phyloP scores from a whole-genome alignment of 305 asterid genomes.

The Solanum hybrid region DNA sequence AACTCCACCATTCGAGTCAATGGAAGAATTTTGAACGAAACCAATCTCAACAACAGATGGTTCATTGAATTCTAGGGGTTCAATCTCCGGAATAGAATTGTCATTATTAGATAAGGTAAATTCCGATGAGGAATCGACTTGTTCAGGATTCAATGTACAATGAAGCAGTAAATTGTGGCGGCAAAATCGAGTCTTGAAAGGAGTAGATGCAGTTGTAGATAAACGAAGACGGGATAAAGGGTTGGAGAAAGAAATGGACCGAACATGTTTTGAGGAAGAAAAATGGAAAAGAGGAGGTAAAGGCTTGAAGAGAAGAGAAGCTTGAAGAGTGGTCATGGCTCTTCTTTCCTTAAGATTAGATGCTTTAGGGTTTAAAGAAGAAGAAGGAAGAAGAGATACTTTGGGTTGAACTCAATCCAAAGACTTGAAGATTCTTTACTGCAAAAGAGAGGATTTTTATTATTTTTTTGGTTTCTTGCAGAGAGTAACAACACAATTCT shows the following conservation, averaged over 20 bases:
- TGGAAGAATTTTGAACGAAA: conserved; percentile 4
- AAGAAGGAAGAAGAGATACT: not conserved
- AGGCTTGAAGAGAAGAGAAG: conserved; percentile 46
- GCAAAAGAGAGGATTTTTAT: not conserved
- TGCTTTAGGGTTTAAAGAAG: not conserved
- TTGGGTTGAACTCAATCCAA: not conserved
- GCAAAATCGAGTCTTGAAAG: conserved; percentile 26
- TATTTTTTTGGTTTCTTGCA: not conserved
- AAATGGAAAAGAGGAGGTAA: conserved; percentile 26
- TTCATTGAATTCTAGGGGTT: conserved; percentile 10
- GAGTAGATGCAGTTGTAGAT: conserved; percentile 6
- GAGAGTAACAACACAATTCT: not conserved
- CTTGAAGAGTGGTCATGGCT: conserved; percentile 52
- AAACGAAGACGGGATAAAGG: not conserved
- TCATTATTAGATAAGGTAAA: conserved; percentile 11
- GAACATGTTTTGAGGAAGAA: conserved; percentile 17
- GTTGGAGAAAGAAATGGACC: conserved; percentile 11
- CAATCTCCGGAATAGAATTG: conserved; percentile 12
- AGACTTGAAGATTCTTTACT: not conserved
- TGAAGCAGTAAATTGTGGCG: conserved; percentile 27
- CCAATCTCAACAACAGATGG: conserved; percentile 16
- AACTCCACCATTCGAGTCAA: not conserved
- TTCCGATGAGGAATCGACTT: conserved; percentile 22
- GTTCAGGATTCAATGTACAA: conserved; percentile 47
- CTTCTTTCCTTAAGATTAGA: not conserved